Conservation (phyloP, 352 stramenopile species). For the Stramenopiles sp. region DNA sequence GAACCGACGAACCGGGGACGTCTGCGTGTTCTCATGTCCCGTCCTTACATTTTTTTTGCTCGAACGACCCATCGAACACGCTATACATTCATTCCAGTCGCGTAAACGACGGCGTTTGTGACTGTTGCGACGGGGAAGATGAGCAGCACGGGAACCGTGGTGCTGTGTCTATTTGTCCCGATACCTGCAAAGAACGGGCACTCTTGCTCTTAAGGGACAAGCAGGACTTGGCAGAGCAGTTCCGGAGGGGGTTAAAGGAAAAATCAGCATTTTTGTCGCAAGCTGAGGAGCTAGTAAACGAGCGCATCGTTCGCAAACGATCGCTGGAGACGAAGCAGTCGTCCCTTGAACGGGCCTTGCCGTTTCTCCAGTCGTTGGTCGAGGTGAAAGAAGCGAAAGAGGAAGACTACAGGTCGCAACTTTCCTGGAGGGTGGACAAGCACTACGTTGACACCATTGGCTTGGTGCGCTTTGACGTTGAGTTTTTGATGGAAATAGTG, state of each 20-base stretch:
- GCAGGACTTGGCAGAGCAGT: background rate
- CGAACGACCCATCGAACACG: conserved; percentile 14
- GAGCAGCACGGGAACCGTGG: conserved; percentile 17
- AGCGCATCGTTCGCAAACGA: background rate
- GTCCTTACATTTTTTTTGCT: conserved; percentile 16
- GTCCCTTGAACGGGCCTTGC: background rate
- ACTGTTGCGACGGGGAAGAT: conserved; percentile 24
- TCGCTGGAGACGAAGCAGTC: background rate
- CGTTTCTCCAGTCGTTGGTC: background rate
- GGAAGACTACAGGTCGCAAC: background rate
- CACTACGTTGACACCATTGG: background rate
- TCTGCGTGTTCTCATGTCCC: conserved; percentile 20
- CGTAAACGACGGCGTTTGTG: conserved; percentile 22
- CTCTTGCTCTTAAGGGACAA: background rate
- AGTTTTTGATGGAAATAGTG: background rate
- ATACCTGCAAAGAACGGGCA: background rate
- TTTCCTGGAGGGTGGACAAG: background rate
- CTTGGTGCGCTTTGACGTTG: background rate
- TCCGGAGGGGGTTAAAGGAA: background rate
- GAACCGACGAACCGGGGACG: conserved; percentile 17
- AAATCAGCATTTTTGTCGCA: background rate
- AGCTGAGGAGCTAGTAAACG: background rate
- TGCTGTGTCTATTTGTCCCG: background rate
- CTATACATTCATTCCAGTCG: conserved; percentile 19
- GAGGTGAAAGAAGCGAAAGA: background rate